Evolutionary conservation across 257 asterid genomes (phyloP).

Genomic region (Solanum habrochaites): DNA sequence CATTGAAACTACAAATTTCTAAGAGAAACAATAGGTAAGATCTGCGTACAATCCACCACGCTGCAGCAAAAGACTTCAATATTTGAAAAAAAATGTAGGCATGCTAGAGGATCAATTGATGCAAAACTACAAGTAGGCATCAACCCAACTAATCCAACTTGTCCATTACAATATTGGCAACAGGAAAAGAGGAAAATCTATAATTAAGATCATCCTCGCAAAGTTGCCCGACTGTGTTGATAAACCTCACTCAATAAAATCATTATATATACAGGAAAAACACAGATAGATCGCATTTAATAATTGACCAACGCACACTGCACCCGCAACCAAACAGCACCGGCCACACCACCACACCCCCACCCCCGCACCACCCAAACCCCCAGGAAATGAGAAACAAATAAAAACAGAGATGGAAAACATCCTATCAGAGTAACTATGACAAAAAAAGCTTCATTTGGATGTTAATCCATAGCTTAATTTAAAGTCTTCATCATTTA

Average conservation of each 20-base stretch:
- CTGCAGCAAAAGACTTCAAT: not conserved
- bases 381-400: no score
- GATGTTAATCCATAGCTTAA: constrained; percentile 14
- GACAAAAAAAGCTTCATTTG: not conserved
- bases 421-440: constrained; percentile 10
- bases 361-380: no score
- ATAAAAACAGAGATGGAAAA: not conserved
- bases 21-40: not conserved
- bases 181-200: constrained; percentile 6
- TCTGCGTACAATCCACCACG: not conserved
- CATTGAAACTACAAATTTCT: not conserved
- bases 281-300: not conserved
- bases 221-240: not conserved
- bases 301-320: not conserved
- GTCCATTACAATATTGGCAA: constrained; percentile 2
- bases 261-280: not conserved
- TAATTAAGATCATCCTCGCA: not conserved
- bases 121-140: not conserved
- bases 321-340: no score
- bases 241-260: not conserved
- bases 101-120: not conserved
- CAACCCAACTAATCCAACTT: not conserved
- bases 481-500: not conserved
- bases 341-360: no score
- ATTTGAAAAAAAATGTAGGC: not conserved